These are phyloP conservation scores for Mycena vulgaris DNA, from an alignment of 768 basidiomycete genomes.

Conservation along the genomic window DNA sequence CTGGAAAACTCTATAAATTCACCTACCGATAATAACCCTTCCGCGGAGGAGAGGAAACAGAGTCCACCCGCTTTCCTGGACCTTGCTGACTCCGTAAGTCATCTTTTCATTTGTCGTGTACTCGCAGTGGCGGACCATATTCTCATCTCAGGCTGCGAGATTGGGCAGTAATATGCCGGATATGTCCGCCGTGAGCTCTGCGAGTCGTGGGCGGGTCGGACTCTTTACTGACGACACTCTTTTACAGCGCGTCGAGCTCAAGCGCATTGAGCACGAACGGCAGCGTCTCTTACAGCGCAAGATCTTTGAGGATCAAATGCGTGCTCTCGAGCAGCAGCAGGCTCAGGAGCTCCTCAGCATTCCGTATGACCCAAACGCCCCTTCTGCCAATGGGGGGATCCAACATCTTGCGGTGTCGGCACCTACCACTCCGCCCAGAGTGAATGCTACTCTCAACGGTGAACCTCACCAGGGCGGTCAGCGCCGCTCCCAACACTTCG, in stretches of 20 bases:
- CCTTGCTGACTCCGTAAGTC: slow-evolving; percentile 91
- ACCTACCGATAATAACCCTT: slow-evolving; percentile 78
- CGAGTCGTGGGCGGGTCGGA: slow-evolving; percentile 12
- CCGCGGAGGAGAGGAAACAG: slow-evolving; percentile 83
- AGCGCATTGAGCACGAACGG: slow-evolving; percentile 92
- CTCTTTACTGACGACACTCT: slow-evolving; percentile 28
- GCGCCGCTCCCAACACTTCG: slow-evolving; percentile 66
- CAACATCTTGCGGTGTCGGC: slow-evolving; percentile 91
- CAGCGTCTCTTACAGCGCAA: slow-evolving; percentile 90
- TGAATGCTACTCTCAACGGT: slow-evolving; percentile 78
- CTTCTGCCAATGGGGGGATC: slow-evolving; percentile 62
- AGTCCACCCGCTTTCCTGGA: slow-evolving; percentile 95
- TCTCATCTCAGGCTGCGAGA: slow-evolving; percentile 76
- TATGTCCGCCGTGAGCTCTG: slow-evolving; percentile 80
- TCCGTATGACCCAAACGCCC: slow-evolving; percentile 71
- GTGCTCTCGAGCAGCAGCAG: slow-evolving; percentile 92
- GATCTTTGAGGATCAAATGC: slow-evolving; percentile 98
- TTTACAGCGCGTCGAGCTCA: slow-evolving; percentile 90
- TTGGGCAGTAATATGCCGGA: slow-evolving; percentile 91
- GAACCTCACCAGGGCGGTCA: slow-evolving; percentile 63
- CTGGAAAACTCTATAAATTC: slow-evolving; percentile 76
- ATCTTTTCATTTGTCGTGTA: slow-evolving; percentile 25
- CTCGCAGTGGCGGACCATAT: slow-evolving; percentile 40
- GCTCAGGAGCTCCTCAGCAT: slow-evolving; percentile 86
- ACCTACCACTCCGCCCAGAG: slow-evolving; percentile 89